Evolutionary conservation across 129 eudicot genomes (phyloP).

Genomic region (Apium graveolens): DNA sequence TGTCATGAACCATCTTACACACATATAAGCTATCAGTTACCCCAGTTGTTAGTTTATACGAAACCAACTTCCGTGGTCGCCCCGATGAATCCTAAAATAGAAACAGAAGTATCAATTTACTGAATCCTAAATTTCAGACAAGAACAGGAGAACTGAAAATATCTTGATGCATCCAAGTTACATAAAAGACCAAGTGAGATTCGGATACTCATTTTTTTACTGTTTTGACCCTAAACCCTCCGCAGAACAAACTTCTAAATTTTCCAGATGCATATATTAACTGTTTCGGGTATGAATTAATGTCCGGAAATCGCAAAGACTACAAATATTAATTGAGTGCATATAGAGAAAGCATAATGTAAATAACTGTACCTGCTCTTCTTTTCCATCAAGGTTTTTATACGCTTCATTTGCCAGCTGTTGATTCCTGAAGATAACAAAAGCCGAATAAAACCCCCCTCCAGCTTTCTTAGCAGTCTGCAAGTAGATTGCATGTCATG

Average conservation of each 20-base stretch:
- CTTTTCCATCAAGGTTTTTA: constrained; percentile 40
- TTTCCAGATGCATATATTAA: not conserved
- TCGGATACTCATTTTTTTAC: not conserved
- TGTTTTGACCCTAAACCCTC: not conserved
- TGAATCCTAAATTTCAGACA: not conserved
- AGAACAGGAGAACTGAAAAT: not conserved
- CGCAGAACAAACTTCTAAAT: not conserved
- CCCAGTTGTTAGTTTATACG: constrained; percentile 55
- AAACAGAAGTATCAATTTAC: not conserved
- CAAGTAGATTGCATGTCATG: constrained; percentile 6
- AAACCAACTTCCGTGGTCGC: constrained; percentile 48
- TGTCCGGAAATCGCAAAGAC: not conserved
- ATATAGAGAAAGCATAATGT: not conserved
- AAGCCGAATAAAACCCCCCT: constrained; percentile 51
- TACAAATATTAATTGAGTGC: not conserved
- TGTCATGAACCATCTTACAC: constrained; percentile 38
- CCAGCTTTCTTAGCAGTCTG: constrained; percentile 43
- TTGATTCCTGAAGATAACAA: constrained; percentile 46
- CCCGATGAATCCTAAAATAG: constrained; percentile 60
- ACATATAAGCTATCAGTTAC: constrained; percentile 43
- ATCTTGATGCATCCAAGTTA: not conserved
- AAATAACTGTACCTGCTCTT: constrained; percentile 32
- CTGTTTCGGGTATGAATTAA: not conserved
- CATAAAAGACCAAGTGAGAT: not conserved
- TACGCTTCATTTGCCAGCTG: constrained; percentile 59